Conservation (phyloP, 768 basidiomycete genomes). For the Rossbeevera mucosa region DNA sequence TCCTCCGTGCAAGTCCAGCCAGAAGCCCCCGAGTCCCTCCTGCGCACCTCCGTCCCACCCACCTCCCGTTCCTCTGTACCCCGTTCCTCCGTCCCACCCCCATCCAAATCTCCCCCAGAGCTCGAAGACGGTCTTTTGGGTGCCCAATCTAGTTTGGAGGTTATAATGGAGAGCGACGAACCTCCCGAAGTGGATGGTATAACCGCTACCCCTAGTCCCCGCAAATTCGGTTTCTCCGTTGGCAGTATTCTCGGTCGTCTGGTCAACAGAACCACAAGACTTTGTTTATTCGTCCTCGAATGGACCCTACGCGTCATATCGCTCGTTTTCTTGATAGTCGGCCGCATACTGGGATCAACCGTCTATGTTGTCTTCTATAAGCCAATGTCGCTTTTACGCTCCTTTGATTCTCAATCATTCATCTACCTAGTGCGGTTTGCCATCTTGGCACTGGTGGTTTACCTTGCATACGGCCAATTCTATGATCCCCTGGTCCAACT, state of each 20-base stretch:
- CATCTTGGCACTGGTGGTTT: slow-evolving; percentile 39
- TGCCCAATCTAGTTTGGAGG: slow-evolving; percentile 50
- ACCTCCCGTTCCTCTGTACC: slow-evolving; percentile 33
- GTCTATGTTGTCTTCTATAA: slow-evolving; percentile 46
- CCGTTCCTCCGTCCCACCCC: slow-evolving; percentile 41
- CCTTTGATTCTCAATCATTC: slow-evolving; percentile 31
- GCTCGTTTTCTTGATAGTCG: slow-evolving; percentile 39
- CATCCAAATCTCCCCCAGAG: slow-evolving; percentile 17
- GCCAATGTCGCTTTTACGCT: slow-evolving; percentile 40
- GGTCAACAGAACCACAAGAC: slow-evolving; percentile 34
- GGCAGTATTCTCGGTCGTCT: slow-evolving; percentile 42
- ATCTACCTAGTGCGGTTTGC: slow-evolving; percentile 38
- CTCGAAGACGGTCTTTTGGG: slow-evolving; percentile 30
- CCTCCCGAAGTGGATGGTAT: slow-evolving; percentile 29
- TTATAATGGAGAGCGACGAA: slow-evolving; percentile 66
- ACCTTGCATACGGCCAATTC: slow-evolving; percentile 44
- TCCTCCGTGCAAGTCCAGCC: slow-evolving; percentile 31
- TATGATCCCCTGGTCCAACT: slow-evolving; percentile 33
- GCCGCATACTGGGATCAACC: slow-evolving; percentile 45
- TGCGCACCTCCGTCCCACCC: slow-evolving; percentile 36
- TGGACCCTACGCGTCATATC: slow-evolving; percentile 29
- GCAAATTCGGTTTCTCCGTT: slow-evolving; percentile 36
- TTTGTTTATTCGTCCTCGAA: slow-evolving; percentile 29
- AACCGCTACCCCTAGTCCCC: slow-evolving; percentile 19
- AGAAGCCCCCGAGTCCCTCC: slow-evolving; percentile 31